Conservation (phyloP, 83 land plant genomes). For the Thuja plicata region DNA sequence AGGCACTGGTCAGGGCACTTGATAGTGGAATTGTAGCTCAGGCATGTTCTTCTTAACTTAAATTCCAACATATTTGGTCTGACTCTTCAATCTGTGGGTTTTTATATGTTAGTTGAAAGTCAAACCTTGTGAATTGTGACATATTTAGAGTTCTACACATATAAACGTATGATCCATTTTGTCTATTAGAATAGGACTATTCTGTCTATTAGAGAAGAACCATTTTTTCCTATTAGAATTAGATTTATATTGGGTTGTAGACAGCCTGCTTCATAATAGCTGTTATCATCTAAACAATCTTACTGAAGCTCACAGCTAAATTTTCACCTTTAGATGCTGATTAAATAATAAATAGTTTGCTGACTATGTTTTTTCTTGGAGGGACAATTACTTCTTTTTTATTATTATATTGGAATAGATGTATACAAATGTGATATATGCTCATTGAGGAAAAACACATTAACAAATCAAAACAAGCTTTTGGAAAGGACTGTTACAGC, state of each 20-base stretch:
- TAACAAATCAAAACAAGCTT: too few relatives aligned
- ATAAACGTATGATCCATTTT: not conserved
- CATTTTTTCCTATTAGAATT: not conserved
- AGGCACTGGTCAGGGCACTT: slow-evolving; percentile 58
- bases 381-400: not conserved
- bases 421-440: too few relatives aligned
- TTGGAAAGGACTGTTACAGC: too few relatives aligned
- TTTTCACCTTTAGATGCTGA: not conserved
- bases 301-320: not conserved
- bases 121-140: not conserved
- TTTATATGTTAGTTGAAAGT: not conserved
- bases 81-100: not conserved
- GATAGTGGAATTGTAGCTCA: slow-evolving; percentile 67
- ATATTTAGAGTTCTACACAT: not conserved
- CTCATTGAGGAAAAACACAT: too few relatives aligned
- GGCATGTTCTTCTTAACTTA: slow-evolving; percentile 28
- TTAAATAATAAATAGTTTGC: not conserved
- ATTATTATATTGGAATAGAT: too few relatives aligned
- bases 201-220: not conserved
- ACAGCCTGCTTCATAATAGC: too few relatives aligned
- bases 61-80: not conserved
- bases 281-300: not conserved
- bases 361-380: not conserved
- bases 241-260: not conserved
- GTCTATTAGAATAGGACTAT: not conserved